Evolutionary conservation across 805 yeast species (phyloP), one percentile per base, ranked within the genome.

Genomic region (Sugiyamaella mastotermitis): DNA sequence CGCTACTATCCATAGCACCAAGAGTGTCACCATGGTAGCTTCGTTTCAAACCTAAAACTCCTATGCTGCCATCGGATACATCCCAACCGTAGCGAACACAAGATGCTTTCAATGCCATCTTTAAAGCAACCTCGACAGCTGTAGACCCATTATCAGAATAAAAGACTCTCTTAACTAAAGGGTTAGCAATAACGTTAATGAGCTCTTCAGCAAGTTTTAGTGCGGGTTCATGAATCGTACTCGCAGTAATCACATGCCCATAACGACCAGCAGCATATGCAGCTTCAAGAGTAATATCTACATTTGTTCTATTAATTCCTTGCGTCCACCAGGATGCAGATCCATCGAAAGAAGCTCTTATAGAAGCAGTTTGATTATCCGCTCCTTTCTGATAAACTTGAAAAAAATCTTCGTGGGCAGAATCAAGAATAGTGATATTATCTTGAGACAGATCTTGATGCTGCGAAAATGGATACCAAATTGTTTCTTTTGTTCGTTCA

Each of bases 301-400:
- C 41, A 22, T 51, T 47, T 8, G 52, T 52, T 29, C 49, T 53
- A 15, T 53, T 53, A 7, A 51, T 37, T 1, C 53, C 51, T 26
- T 51, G 55, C 14, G 55, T 51, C 56, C 56, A 51, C 56, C 56
- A 51, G 2, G 56, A 52, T 7, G 53, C 53, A 24, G 52, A 47
- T 3, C 51, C 52, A 19, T 48, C 52, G 23, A 48, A 45, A 1
- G 52, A 40, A 13, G 49, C 37, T 5, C 27, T 11, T n/a, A 48
- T 32, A 7, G 46, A 29, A 11, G 30, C n/a, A 13, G 8, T 30
- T 3, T 33, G 33, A 3, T 24, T 10, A 6, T 18, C 11, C 9
- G 5, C 16, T 18, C 37, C 15, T 5, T 18, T 14, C 16, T 21
- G 17, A 15, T 35, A 26, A 1, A 45, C 33, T 9, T 48, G 48